A percentile compares a stretch with the other conserved stretches of the same genome.
Conservation (phyloP, 768 basidiomycete genomes). For the Suillus sp. region DNA sequence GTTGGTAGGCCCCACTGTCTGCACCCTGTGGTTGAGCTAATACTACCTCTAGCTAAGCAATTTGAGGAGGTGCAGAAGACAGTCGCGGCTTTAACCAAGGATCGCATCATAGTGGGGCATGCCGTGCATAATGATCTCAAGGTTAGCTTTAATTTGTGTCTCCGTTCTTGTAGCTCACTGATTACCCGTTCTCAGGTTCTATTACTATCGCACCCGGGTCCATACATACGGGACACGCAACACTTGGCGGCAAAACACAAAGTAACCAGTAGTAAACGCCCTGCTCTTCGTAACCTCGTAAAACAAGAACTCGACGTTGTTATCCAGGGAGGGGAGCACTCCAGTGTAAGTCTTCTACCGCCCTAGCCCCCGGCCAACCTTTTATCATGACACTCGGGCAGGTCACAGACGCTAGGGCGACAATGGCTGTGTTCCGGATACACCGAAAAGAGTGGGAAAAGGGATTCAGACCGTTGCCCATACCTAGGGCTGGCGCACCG, state of each 20-base stretch:
- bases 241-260: constrained; percentile 58
- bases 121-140: constrained; percentile 91
- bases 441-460: constrained; percentile 85
- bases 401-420: constrained; percentile 92
- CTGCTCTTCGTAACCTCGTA: constrained; percentile 79
- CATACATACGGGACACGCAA: constrained; percentile 72
- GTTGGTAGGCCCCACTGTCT: constrained; percentile 38
- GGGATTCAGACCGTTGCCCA: constrained; percentile 26
- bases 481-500: not conserved
- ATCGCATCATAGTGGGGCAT: constrained; percentile 84
- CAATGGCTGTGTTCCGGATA: constrained; percentile 90
- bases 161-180: not conserved
- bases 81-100: constrained; percentile 76
- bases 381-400: constrained; percentile 31
- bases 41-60: constrained; percentile 55
- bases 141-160: constrained; percentile 31
- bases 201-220: constrained; percentile 69
- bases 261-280: constrained; percentile 60
- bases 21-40: not conserved
- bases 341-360: constrained; percentile 60
- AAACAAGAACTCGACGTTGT: constrained; percentile 74
- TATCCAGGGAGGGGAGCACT: constrained; percentile 91
- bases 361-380: not conserved
- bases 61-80: constrained; percentile 80
- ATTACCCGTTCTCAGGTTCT: constrained; percentile 50